These are phyloP conservation scores for Chrysoporthe deuterocubensis DNA, from an alignment of 2,329 filamentous ascomycete genomes.

Conservation along the genomic window DNA sequence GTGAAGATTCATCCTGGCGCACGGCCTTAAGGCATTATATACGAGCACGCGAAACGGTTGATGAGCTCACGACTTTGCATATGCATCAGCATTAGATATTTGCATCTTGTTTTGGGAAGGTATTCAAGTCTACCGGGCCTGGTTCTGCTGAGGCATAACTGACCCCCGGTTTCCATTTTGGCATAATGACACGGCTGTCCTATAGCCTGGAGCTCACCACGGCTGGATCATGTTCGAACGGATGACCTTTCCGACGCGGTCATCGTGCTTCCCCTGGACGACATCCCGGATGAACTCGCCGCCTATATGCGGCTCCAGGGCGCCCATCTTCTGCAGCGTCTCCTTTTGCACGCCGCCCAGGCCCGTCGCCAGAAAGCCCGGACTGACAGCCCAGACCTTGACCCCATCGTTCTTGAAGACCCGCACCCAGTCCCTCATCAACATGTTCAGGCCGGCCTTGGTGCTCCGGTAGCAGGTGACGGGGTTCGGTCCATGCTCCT, in stretches of 20 bases:
- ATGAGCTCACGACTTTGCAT: not conserved
- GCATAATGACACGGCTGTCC: no score
- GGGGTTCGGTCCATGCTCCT: constrained; percentile 35
- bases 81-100: not conserved
- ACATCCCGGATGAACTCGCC: constrained; percentile 46
- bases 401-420: constrained; percentile 44
- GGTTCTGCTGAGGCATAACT: not conserved
- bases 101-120: not conserved
- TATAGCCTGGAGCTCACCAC: constrained; percentile 6
- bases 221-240: constrained; percentile 14
- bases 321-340: constrained; percentile 41
- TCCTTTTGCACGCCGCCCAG: constrained; percentile 32
- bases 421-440: constrained; percentile 51
- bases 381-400: constrained; percentile 43
- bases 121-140: not conserved
- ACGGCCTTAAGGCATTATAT: not conserved
- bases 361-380: constrained; percentile 22
- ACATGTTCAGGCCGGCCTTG: constrained; percentile 53
- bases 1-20: not conserved
- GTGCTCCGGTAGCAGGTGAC: constrained; percentile 42
- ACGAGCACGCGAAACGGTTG: not conserved
- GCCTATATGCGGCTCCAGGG: constrained; percentile 41
- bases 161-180: no score
- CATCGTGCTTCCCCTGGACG: constrained; percentile 22
- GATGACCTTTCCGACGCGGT: constrained; percentile 21